phyloP scores from a whole-genome alignment of 1,284 basidiomycete genomes.

The Cutaneotrichosporon daszewskae region DNA sequence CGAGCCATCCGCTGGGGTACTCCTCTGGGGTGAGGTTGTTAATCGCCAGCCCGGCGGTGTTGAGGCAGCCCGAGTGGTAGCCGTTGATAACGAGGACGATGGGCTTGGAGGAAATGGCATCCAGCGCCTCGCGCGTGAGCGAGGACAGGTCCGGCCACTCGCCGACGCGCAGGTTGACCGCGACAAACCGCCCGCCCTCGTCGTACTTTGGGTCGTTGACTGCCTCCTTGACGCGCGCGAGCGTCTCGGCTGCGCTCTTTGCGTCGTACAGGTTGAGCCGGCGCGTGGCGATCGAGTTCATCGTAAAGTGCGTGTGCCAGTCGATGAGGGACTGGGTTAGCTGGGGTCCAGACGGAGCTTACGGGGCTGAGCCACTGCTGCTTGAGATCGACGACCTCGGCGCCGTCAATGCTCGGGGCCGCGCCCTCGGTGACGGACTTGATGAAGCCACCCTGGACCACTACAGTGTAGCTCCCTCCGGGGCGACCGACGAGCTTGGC shows the following conservation, averaged over 20 bases:
- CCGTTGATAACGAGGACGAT: conserved; percentile 33
- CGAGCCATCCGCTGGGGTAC: conserved; percentile 19
- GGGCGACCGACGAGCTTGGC: conserved; percentile 21
- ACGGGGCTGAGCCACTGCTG: conserved; percentile 11
- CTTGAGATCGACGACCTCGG: conserved; percentile 6
- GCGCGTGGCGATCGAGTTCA: conserved; percentile 22
- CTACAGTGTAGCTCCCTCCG: conserved; percentile 14
- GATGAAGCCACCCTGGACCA: conserved; percentile 16
- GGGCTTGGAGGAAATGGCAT: conserved; percentile 22
- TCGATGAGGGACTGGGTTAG: conserved; percentile 24
- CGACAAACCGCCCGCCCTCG: conserved; percentile 17
- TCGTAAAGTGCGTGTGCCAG: conserved; percentile 31
- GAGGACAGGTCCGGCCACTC: conserved; percentile 28
- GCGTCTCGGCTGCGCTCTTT: conserved; percentile 20
- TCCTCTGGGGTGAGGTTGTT: conserved; percentile 17
- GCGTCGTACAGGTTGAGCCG: conserved; percentile 23
- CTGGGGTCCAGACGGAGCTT: neutral
- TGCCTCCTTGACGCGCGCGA: conserved; percentile 14
- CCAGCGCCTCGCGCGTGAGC: conserved; percentile 23
- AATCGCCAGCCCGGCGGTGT: conserved; percentile 23
- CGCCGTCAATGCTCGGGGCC: neutral
- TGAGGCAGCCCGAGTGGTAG: conserved; percentile 34
- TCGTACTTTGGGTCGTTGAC: conserved; percentile 18
- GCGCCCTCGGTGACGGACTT: conserved; percentile 1
- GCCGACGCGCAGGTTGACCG: conserved; percentile 24